Percentiles rank a stretch among this genome's conserved stretches.
Evolutionary conservation across 2,329 filamentous ascomycete species (phyloP).

Genomic region (Ascomycota sp.): DNA sequence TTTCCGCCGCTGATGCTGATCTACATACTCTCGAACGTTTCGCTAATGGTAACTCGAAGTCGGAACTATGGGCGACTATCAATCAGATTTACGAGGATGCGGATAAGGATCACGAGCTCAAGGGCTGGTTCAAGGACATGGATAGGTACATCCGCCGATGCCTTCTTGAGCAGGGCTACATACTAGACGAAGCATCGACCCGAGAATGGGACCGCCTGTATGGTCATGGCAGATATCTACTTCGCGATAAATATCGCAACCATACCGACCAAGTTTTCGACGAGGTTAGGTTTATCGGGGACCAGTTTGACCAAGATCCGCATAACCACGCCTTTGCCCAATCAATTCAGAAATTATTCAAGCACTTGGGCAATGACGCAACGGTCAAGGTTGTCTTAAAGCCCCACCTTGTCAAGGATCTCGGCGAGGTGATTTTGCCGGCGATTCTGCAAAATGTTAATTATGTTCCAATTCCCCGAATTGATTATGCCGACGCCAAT

Average conservation of each 20-base stretch:
- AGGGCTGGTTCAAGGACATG: conserved; percentile 68
- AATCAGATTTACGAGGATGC: conserved; percentile 74
- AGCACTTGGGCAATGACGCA: conserved; percentile 66
- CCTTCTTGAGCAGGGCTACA: conserved; percentile 75
- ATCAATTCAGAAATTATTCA: conserved; percentile 68
- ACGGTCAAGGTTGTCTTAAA: conserved; percentile 79
- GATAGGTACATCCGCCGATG: conserved; percentile 63
- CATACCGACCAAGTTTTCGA: conserved; percentile 77
- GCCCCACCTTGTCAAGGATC: conserved; percentile 74
- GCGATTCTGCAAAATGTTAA: conserved; percentile 63
- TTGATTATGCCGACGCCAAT: conserved; percentile 72
- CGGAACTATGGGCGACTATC: conserved; percentile 71
- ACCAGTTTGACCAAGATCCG: conserved; percentile 76
- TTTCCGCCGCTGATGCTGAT: conserved; percentile 57
- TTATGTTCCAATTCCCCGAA: conserved; percentile 83
- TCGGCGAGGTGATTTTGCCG: conserved; percentile 73
- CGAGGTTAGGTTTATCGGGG: conserved; percentile 72
- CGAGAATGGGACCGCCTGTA: conserved; percentile 70
- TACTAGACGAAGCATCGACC: conserved; percentile 63
- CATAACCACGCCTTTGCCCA: conserved; percentile 66
- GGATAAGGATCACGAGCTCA: conserved; percentile 69
- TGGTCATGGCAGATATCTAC: conserved; percentile 66
- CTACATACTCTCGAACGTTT: conserved; percentile 75
- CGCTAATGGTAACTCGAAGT: conserved; percentile 78
- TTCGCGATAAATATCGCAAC: conserved; percentile 69